Evolutionary conservation across 1,284 basidiomycete genomes (phyloP).

Genomic region (Cystobasidium pallidum): DNA sequence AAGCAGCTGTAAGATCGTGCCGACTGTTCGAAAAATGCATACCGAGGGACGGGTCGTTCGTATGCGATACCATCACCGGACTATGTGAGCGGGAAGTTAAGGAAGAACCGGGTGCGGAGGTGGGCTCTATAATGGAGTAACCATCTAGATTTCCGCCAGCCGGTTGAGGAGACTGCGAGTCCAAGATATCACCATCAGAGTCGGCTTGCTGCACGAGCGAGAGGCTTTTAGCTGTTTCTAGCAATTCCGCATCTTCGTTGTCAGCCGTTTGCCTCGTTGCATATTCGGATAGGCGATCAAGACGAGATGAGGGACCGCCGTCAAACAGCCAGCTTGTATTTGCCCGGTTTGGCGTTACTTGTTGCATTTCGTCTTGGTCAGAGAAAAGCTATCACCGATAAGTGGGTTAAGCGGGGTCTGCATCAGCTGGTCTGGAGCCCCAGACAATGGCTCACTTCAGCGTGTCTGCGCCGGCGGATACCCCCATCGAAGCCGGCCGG

Average conservation of each 20-base stretch:
- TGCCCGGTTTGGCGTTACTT: not conserved
- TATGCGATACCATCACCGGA: not conserved
- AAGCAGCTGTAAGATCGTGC: conserved; percentile 11
- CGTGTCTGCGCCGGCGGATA: conserved; percentile 15
- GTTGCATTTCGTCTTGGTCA: conserved; percentile 31
- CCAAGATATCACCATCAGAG: too few relatives aligned
- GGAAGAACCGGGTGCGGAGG: not conserved
- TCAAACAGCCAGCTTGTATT: conserved; percentile 13
- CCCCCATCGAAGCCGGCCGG: not conserved
- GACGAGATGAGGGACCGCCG: conserved; percentile 19
- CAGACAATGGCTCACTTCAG: conserved; percentile 5
- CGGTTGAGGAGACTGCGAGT: not conserved
- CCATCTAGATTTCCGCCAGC: not conserved
- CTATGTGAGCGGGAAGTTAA: conserved; percentile 17
- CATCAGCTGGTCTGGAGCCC: not conserved
- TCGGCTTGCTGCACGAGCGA: not conserved
- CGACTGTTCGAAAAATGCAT: not conserved
- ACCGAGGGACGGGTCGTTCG: not conserved
- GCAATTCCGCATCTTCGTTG: conserved; percentile 7
- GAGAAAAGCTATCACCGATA: conserved; percentile 4
- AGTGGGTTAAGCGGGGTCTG: not conserved
- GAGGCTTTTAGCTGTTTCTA: conserved; percentile 13
- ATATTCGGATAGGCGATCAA: not conserved
- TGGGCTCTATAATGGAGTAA: conserved; percentile 14
- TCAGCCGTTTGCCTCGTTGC: not conserved